Evolutionary conservation across 768 basidiomycete genomes (phyloP).

Genomic region (Saitozyma podzolica): DNA sequence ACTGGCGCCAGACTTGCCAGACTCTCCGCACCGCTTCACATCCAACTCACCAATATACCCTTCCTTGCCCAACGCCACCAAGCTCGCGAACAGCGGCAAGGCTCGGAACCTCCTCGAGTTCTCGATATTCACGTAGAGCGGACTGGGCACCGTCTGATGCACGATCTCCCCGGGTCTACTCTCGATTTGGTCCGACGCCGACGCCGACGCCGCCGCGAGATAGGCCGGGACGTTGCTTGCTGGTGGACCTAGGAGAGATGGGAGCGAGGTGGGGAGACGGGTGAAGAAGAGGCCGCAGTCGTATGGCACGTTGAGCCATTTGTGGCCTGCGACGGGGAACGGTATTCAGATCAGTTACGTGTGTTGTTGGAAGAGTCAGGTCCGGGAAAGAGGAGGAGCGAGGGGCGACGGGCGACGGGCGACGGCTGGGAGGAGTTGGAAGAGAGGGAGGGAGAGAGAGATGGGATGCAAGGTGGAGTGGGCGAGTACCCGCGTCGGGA

Average conservation of each 20-base stretch:
- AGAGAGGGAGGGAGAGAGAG: background rate
- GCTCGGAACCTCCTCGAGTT: conserved; percentile 56
- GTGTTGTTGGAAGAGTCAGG: too few relatives aligned
- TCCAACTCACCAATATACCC: conserved; percentile 51
- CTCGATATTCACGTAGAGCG: conserved; percentile 55
- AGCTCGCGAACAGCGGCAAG: conserved; percentile 54
- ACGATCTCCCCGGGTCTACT: conserved; percentile 4
- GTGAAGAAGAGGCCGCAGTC: conserved; percentile 56
- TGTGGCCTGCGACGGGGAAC: conserved; percentile 32
- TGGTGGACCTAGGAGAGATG: conserved; percentile 52
- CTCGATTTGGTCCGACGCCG: background rate
- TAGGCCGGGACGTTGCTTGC: conserved; percentile 52
- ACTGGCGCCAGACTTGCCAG: too few relatives aligned
- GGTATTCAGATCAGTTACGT: too few relatives aligned
- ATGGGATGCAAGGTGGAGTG: too few relatives aligned
- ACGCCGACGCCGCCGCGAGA: conserved; percentile 35
- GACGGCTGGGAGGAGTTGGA: too few relatives aligned
- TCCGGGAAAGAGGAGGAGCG: too few relatives aligned
- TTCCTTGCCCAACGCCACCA: conserved; percentile 52
- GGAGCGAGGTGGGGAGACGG: conserved; percentile 36
- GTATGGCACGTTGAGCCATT: conserved; percentile 56
- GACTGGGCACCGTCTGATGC: conserved; percentile 43
- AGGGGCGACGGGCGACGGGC: too few relatives aligned
- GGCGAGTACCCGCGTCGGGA: too few relatives aligned
- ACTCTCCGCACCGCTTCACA: background rate